Evolutionary conservation across 495 filamentous ascomycete genomes (phyloP).

Genomic region (Articulospora tetracladia): DNA sequence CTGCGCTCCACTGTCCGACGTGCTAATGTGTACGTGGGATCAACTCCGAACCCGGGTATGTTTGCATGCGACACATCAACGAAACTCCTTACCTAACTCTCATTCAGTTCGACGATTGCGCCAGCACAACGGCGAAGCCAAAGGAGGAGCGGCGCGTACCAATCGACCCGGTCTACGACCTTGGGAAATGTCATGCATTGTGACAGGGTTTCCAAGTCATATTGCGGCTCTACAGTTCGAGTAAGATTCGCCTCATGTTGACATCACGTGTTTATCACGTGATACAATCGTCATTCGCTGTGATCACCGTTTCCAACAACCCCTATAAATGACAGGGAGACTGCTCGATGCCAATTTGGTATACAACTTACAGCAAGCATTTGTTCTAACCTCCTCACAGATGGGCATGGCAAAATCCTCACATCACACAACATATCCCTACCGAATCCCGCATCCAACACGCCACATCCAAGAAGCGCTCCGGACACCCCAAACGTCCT

Average conservation of each 20-base stretch:
- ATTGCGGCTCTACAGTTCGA: slow-evolving; percentile 93
- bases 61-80: background rate
- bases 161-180: slow-evolving; percentile 62
- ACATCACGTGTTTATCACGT: slow-evolving; percentile 3
- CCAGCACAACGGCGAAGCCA: slow-evolving; percentile 82
- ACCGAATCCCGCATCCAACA: slow-evolving; percentile 47
- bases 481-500: slow-evolving; percentile 47
- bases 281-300: background rate
- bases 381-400: slow-evolving; percentile 35
- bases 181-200: slow-evolving; percentile 90
- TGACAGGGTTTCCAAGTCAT: slow-evolving; percentile 83
- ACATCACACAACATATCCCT: slow-evolving; percentile 68
- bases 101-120: slow-evolving; percentile 58
- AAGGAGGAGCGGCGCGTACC: slow-evolving; percentile 78
- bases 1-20: slow-evolving; percentile 72
- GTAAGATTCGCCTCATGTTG: slow-evolving; percentile 47
- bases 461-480: slow-evolving; percentile 32
- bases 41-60: slow-evolving; percentile 73
- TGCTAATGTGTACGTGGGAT: slow-evolving; percentile 76
- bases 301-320: background rate
- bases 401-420: slow-evolving; percentile 90
- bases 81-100: slow-evolving; percentile 1
- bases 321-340: no score
- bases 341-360: no score
- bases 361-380: no score